phyloP scores from a whole-genome alignment of 768 basidiomycete species.

The Agrocybe pediades region DNA sequence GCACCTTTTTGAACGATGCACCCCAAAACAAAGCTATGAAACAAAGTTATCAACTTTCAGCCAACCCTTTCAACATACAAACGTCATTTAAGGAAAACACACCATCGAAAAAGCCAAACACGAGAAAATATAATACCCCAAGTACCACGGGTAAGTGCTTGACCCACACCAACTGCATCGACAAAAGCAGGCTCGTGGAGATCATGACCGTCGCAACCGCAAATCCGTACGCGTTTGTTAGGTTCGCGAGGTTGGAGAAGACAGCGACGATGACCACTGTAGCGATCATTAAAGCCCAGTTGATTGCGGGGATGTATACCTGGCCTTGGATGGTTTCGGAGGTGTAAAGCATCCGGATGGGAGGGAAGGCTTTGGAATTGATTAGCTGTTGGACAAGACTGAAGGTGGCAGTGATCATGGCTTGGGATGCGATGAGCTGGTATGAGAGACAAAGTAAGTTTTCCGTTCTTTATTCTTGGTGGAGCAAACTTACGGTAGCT shows the following conservation, averaged over 20 bases:
- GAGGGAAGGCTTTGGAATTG: constrained; percentile 59
- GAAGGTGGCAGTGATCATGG: constrained; percentile 72
- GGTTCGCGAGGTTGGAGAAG: constrained; percentile 52
- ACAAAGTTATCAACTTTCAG: background rate
- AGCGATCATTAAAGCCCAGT: constrained; percentile 58
- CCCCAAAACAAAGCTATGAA: constrained; percentile 64
- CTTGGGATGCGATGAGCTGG: constrained; percentile 63
- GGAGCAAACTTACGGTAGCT: constrained; percentile 50
- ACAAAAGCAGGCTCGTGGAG: constrained; percentile 56
- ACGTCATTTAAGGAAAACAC: background rate
- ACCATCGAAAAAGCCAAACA: constrained; percentile 70
- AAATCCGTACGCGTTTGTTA: constrained; percentile 66
- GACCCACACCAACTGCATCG: constrained; percentile 58
- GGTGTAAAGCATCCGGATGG: constrained; percentile 61
- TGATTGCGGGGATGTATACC: constrained; percentile 65
- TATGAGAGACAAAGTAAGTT: constrained; percentile 3
- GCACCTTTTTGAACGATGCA: constrained; percentile 60
- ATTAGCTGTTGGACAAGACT: constrained; percentile 65
- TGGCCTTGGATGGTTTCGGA: constrained; percentile 64
- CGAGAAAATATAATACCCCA: constrained; percentile 46
- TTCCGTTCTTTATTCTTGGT: background rate
- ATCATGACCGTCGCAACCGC: constrained; percentile 70
- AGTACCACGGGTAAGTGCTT: constrained; percentile 49
- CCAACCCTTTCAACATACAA: background rate
- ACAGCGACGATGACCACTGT: constrained; percentile 57